phyloP scores from a whole-genome alignment of 345 rosid genomes.

The Theobroma cacao region DNA sequence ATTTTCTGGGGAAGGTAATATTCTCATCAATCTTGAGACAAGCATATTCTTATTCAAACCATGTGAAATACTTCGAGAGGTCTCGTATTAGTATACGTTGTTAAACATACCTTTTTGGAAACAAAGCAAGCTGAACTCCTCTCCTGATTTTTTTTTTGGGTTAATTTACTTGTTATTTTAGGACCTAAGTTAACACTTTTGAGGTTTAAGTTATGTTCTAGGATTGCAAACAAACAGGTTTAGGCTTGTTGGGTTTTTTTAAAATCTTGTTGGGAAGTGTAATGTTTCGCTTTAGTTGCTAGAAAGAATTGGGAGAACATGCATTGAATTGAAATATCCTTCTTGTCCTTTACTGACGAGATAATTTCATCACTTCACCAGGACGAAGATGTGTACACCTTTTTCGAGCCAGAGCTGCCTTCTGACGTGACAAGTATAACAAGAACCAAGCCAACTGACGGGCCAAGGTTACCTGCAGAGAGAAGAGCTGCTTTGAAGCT shows the following conservation, averaged over 20 bases:
- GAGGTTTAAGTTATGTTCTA: background rate
- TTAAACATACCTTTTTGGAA: background rate
- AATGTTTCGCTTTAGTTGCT: background rate
- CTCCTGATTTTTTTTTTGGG: background rate
- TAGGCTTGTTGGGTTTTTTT: background rate
- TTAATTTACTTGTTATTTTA: background rate
- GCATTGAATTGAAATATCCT: background rate
- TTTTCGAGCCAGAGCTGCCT: slow-evolving; percentile 97
- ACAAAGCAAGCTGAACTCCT: background rate
- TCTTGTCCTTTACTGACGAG: background rate
- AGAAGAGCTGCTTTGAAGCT: slow-evolving; percentile 54
- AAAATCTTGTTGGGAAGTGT: background rate
- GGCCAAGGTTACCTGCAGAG: slow-evolving; percentile 51
- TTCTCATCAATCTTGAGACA: background rate
- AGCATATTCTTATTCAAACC: background rate
- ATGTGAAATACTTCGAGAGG: background rate
- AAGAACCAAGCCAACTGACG: slow-evolving; percentile 66
- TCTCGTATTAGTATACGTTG: background rate
- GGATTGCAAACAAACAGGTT: background rate
- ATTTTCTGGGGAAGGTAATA: slow-evolving; percentile 92
- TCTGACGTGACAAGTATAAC: slow-evolving; percentile 47
- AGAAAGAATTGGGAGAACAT: background rate
- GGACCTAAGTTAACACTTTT: background rate
- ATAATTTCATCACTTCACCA: slow-evolving; percentile 18
- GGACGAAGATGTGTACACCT: slow-evolving; percentile 98